Evolutionary conservation across 2,329 filamentous ascomycete genomes (phyloP), one percentile per base, ranked within the genome.

Genomic region (Monosporascus sp.): DNA sequence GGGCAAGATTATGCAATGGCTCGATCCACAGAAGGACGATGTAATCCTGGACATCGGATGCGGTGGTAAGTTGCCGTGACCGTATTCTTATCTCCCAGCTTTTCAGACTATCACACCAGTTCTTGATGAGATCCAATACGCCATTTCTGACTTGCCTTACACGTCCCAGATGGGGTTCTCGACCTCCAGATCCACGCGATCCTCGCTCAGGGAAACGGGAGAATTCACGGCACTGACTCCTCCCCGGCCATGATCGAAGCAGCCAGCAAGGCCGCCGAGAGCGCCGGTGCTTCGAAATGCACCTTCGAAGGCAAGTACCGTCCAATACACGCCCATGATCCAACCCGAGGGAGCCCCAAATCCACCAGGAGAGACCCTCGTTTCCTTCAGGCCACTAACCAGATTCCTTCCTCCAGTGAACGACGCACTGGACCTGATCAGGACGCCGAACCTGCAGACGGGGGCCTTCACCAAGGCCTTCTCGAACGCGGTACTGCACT

Each of bases 401-500:
- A 47, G 7, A 35, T 15, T 22, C 18, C 35, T 18, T 11, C 25
- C 20, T 47, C 41, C 5, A 81, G 79, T 76, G 31, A 51, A 76
- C 52, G 76, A 82, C 63, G 75, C 72, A 6, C 75, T 72, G 2
- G 57, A 70, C 8, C 67, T 81, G 20, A 48, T 64, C 43, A 59
- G 61, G 17, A 60, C 63, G 9, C 58, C 69, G 1, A 55, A 64
- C 38, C 66, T 79, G 2, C 71, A 75, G 53, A 56, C 58, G 2
- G 68, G 58, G 5, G 55, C 58, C 5, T 80, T 74, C 65, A 76
- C 64, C 56, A 87, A 87, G 62, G 77, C 75, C 60, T 87, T 87
- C 65, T 86, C 82, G 52, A 87, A 87, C 60, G 84, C 84, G 0
- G 84, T 83, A 0, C 73, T 87, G 66, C 82, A 86, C 68, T 87